Base-by-base conservation (phyloP, 2,329 filamentous ascomycete species). In the Alternaria gansuensis region DNA sequence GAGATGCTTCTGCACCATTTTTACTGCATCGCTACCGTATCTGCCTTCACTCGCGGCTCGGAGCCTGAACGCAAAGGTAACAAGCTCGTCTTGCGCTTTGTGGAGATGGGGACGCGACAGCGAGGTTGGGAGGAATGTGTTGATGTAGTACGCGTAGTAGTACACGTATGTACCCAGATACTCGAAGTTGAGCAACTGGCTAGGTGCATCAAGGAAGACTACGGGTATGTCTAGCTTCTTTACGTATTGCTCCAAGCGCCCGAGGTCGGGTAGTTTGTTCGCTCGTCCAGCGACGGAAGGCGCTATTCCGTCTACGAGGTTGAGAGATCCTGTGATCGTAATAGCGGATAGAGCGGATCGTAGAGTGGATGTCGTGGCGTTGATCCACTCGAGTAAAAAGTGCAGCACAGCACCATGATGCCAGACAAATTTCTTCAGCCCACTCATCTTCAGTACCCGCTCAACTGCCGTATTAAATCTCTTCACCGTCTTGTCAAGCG, bases 71-170 rank as follows among this genome's bases (percentile, higher is more conserved):
- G 62, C 59, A 55, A 73, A 76, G 1, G 70, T 69, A 5, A 71
- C 55, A 8, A 76, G 69, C 17, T 62, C 59, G 45, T 77, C 74
- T 29, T 71, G 67, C 1, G 67, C 73, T 36, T 56, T 57, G 50
- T 72, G 44, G 34, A 71, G 61, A 36, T 76, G 75, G 1, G 63
- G 48, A 0, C 48, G 60, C 0, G 58, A 51, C 2, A 75, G 28
- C 1, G 64, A 62, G 6, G 54, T 4, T 0, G 72, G 69, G 3
- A 76, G 63, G 45, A 73, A 68, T 0, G 68, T 69, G 61, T 70
- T 62, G 51, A 73, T 65, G 65, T 76, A 76, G 64, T 70, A 74
- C 2, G 63, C 69, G 59, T 64, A 73, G 53, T 68, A 76, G 63
- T 67, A 74, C 62, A 76, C 70, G 55, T 76, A 76, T 0, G 60